Percentiles rank a stretch among this genome's conserved stretches.
Evolutionary conservation across 768 basidiomycete genomes (phyloP).

Genomic region (Rhizopogon vesiculosus): DNA sequence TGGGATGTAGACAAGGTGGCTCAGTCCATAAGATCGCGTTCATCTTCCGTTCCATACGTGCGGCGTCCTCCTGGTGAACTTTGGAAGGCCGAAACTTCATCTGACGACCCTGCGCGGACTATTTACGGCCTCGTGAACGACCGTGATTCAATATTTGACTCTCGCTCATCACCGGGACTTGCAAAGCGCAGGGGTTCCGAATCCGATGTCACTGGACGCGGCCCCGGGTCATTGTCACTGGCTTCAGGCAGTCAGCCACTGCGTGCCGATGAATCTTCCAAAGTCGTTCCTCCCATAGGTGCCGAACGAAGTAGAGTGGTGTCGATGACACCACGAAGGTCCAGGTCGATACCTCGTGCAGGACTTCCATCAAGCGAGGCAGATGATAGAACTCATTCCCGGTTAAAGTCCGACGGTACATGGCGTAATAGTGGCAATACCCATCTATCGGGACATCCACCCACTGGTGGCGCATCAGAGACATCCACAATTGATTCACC

Average conservation of each 20-base stretch:
- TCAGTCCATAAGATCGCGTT: constrained; percentile 13
- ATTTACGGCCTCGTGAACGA: neutral
- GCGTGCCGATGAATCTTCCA: constrained; percentile 15
- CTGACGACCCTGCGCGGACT: constrained; percentile 1
- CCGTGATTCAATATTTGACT: neutral
- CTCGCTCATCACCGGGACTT: constrained; percentile 15
- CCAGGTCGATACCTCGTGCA: neutral
- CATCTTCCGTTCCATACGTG: constrained; percentile 8
- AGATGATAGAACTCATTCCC: neutral
- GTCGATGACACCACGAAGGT: constrained; percentile 11
- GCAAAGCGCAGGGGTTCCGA: constrained; percentile 6
- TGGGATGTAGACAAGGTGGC: constrained; percentile 17
- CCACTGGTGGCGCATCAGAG: too few species aligned
- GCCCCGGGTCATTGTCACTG: constrained; percentile 17
- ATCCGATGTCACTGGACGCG: neutral
- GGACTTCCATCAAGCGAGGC: neutral
- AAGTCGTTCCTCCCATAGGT: constrained; percentile 21
- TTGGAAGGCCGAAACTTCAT: constrained; percentile 12
- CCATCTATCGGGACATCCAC: neutral
- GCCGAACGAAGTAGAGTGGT: constrained; percentile 23
- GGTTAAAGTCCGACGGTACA: neutral
- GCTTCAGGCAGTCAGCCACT: constrained; percentile 24
- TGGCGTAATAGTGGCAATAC: neutral
- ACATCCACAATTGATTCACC: neutral
- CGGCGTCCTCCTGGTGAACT: constrained; percentile 14